Evolutionary conservation across 495 filamentous ascomycete species (phyloP), one percentile per base, ranked within the genome.

Genomic region (Hypoxylon cercidicola): DNA sequence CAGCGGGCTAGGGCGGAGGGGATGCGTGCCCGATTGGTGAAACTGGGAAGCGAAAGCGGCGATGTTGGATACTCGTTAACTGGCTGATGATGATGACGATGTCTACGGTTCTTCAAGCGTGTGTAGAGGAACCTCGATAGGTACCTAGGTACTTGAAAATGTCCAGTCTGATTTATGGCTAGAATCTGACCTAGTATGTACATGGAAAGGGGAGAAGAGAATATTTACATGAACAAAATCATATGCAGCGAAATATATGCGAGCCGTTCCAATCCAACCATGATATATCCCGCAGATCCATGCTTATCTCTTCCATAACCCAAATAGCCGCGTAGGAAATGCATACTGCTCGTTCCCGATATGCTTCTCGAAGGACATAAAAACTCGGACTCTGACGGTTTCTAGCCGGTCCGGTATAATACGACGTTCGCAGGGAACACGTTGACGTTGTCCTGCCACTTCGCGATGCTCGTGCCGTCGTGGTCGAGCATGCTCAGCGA

Each of bases 31-130:
- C 64, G 82, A 70, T 61, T 90, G 62, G 77, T 89, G 40, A 81
- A 81, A 45, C 80, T 90, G 79, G 88, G 88, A 11, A 79, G 75
- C 51, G 84, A 77, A 61, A 77, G 82, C 25, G 83, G 80, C 50
- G 83, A 84, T 2, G 83, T 89, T 43, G 88, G 87, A 48, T 91
- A 71, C 54, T 81, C 77, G 44, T 59, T 81, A 21, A 58, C 70
- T 13, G 80, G 75, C 11, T 82, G 60, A 73, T 34, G 23, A 34
- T 10, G 19, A 32, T 7, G 10, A 25, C 5, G 23, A 25, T 25
- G 8, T 28, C 7, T 28, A 9, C 10, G 10, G 9, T 32, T 53
- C 21, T 23, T 39, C 23, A 37, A 10, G 37, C 16, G 41, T 20
- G 9, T 35, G 4, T 18, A 28, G 10, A 55, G 55, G n/a, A 25